Evolutionary conservation across 2,329 filamentous ascomycete species (phyloP).

Genomic region (Epichloe scottii): DNA sequence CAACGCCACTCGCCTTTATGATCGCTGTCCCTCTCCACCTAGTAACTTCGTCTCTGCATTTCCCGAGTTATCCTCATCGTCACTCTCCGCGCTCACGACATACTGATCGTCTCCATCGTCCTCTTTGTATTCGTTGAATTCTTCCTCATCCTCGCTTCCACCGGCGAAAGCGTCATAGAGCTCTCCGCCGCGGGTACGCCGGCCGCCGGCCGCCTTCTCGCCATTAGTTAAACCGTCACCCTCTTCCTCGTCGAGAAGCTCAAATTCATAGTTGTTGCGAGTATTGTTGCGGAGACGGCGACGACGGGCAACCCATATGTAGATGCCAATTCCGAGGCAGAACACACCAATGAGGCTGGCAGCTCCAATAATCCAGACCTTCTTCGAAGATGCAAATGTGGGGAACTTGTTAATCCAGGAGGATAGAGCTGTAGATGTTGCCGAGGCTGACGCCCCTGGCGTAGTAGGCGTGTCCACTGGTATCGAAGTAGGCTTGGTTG

Average conservation of each 20-base stretch:
- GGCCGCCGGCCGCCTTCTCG: slow-evolving; percentile 32
- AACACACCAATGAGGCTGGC: slow-evolving; percentile 76
- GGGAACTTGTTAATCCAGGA: slow-evolving; percentile 81
- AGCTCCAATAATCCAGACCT: slow-evolving; percentile 88
- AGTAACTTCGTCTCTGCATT: slow-evolving; percentile 15
- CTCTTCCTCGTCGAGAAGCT: slow-evolving; percentile 78
- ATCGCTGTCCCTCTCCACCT: slow-evolving; percentile 7
- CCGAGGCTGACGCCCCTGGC: not conserved
- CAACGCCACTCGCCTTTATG: not conserved
- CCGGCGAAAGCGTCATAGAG: slow-evolving; percentile 96
- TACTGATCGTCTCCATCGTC: slow-evolving; percentile 27
- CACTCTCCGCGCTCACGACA: slow-evolving; percentile 36
- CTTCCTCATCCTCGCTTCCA: slow-evolving; percentile 55
- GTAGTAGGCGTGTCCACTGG: not conserved
- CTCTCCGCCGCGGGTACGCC: slow-evolving; percentile 63
- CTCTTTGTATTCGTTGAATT: slow-evolving; percentile 28
- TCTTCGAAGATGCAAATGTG: slow-evolving; percentile 76
- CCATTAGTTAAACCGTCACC: slow-evolving; percentile 38
- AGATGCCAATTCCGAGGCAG: slow-evolving; percentile 66
- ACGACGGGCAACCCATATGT: slow-evolving; percentile 68
- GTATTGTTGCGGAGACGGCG: slow-evolving; percentile 62
- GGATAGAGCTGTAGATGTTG: slow-evolving; percentile 28
- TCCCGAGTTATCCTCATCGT: slow-evolving; percentile 23
- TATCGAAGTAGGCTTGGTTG: slow-evolving; percentile 30
- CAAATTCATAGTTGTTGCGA: slow-evolving; percentile 84